Evolutionary conservation across 2,329 filamentous ascomycete species (phyloP), one percentile per base, ranked within the genome.

Genomic region (Colletotrichum euphorbiae): DNA sequence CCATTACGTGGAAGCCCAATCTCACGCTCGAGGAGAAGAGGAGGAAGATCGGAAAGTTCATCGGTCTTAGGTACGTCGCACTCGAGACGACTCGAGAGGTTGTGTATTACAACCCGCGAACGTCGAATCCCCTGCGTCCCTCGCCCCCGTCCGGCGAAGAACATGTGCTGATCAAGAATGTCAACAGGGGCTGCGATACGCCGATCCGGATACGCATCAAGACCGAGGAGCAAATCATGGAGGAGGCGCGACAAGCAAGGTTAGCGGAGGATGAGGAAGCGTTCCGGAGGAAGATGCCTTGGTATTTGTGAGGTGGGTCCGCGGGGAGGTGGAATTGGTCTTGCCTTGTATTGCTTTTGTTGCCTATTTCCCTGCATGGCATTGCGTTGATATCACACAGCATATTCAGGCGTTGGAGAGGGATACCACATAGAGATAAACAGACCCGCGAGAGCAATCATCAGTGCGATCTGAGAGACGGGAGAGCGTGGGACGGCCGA

Each of bases 21-120:
- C 77, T 89, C 67, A 78, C 81, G 2, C 76, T 90, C 28, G 87
- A 89, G 77, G 85, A 94, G 75, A 94, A 94, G 83, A 84, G 91
- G 70, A 82, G 91, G 70, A 89, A 89, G 79, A 87, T 93, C 75
- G 91, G 91, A 51, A 83, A 87, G 72, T 94, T 94, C 72, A 93
- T 93, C 75, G 91, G 91, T 12, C 80, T 94, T 64, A 80, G 87
- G 57, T 91, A 90, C 2, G 87, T 86, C 73, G 21, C 12, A 19
- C 9, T 28, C 21, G 42, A 46, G n/a, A 21, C 24, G n/a, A 19
- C 21, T 21, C 36, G 40, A 13, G 85, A 88, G 71, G 85, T 83
- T 36, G 86, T 45, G 8, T 54, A 11, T n/a, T 36, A 24, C 12
- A n/a, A 51, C 19, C 15, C 12, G 13, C 43, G 80, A 48, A 48